Evolutionary conservation across 352 stramenopile species (phyloP), one percentile per base, ranked within the genome.

Genomic region (Pseudoperonospora humuli): DNA sequence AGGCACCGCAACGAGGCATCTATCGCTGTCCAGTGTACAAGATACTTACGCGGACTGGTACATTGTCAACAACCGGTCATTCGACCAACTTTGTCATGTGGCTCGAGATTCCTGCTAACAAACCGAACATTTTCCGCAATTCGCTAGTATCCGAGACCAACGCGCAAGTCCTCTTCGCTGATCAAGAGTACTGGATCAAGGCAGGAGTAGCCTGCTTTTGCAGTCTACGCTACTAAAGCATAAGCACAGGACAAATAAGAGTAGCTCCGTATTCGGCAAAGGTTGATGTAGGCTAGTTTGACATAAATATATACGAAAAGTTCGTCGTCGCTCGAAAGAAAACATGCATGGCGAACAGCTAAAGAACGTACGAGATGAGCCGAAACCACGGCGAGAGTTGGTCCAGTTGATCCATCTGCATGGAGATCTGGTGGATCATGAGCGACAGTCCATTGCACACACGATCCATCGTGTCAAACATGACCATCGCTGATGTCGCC

Each of bases 11-110:
- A 17, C 61, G 72, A 39, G 84, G 83, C 36, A 80, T 97, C 29
- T 98, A 97, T 44, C 85, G 84, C 18, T 97, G 87, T 47, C 93
- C 93, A 0, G 83, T 97, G 9, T 98, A 98, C 73, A 98, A 98
- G 64, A 94, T 97, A 29, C 72, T 97, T 31, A 96, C 83, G 9
- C 76, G 92, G 27, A 81, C 82, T n/a, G 59, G 59, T 14, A 73
- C 59, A 11, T 27, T 70, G 32, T 73, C 63, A 4, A 70, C 63
- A 7, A 73, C 63, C 1, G 59, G 59, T 2, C 63, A 70, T 45
- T 70, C 17, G n/a, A 70, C 59, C 27, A 73, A 98, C 71, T 98
- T 98, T 63, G 80, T 98, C 56, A 96, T 97, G 68, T 98, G 93
- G 94, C 93, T 98, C 44, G 90, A 97, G 50, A 80, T 98, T 11